Evolutionary conservation across 2,329 filamentous ascomycete genomes (phyloP).

Genomic region (Aureobasidium vineae): DNA sequence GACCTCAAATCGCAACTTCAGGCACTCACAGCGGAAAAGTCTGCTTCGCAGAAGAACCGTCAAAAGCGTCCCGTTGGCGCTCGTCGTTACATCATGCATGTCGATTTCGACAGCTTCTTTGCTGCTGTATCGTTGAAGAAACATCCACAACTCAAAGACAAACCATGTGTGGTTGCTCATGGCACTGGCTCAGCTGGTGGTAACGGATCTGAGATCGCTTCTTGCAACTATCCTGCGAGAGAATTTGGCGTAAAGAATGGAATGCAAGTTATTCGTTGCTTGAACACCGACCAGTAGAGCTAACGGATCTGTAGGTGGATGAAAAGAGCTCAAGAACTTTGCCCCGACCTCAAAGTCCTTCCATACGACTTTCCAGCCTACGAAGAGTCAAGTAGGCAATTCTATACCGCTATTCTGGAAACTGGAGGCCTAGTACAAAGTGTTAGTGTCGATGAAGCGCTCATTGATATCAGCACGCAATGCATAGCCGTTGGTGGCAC

Average conservation of each 20-base stretch:
- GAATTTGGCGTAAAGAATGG: slow-evolving; percentile 89
- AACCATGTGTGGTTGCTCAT: slow-evolving; percentile 86
- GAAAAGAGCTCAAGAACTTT: slow-evolving; percentile 80
- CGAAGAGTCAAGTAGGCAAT: slow-evolving; percentile 82
- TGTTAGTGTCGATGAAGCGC: slow-evolving; percentile 92
- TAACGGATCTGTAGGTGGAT: slow-evolving; percentile 63
- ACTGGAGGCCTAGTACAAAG: slow-evolving; percentile 86
- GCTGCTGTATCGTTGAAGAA: slow-evolving; percentile 85
- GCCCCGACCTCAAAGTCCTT: slow-evolving; percentile 81
- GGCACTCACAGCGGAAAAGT: slow-evolving; percentile 70
- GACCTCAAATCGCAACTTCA: slow-evolving; percentile 89
- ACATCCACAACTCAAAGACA: slow-evolving; percentile 69
- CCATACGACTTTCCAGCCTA: slow-evolving; percentile 95
- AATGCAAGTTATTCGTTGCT: slow-evolving; percentile 54
- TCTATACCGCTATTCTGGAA: slow-evolving; percentile 80
- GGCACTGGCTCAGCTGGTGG: slow-evolving; percentile 60
- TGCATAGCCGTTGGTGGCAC: slow-evolving; percentile 66
- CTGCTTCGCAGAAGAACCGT: slow-evolving; percentile 49
- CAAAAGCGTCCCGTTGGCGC: slow-evolving; percentile 60
- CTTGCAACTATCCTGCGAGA: slow-evolving; percentile 92
- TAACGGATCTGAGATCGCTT: slow-evolving; percentile 85
- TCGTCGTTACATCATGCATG: slow-evolving; percentile 83
- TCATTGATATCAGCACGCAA: slow-evolving; percentile 75
- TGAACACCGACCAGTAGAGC: background rate
- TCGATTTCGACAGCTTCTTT: slow-evolving; percentile 99